Evolutionary conservation across 495 filamentous ascomycete genomes (phyloP).

Genomic region (Acidomyces sp.): DNA sequence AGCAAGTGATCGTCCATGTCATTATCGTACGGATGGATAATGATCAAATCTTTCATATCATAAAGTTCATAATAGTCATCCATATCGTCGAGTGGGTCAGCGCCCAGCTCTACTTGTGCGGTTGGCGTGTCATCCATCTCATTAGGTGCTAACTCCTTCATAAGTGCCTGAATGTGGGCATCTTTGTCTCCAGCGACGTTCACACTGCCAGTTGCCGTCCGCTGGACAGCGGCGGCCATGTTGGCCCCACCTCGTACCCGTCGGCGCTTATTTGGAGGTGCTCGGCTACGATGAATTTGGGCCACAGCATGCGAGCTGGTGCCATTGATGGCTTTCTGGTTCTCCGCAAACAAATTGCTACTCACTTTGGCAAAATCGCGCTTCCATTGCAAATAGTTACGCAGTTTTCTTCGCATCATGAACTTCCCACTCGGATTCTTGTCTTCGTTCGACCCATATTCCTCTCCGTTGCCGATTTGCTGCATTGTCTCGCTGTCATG

Average conservation of each 20-base stretch:
- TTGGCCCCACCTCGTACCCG: constrained; percentile 72
- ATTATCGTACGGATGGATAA: constrained; percentile 85
- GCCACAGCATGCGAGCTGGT: constrained; percentile 36
- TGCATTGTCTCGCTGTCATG: constrained; percentile 25
- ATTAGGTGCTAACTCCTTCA: constrained; percentile 55
- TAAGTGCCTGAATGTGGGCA: constrained; percentile 52
- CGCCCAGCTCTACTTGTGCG: constrained; percentile 59
- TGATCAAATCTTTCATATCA: constrained; percentile 77
- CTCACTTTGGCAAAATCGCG: constrained; percentile 74
- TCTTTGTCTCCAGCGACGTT: constrained; percentile 71
- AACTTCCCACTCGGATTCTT: constrained; percentile 59
- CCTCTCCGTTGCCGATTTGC: constrained; percentile 15
- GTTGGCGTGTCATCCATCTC: constrained; percentile 40
- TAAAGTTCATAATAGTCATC: constrained; percentile 80
- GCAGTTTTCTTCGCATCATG: constrained; percentile 77
- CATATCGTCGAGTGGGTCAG: constrained; percentile 76
- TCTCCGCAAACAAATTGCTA: constrained; percentile 56
- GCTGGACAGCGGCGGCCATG: constrained; percentile 39
- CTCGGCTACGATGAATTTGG: constrained; percentile 43
- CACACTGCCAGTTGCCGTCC: constrained; percentile 53
- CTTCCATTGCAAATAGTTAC: constrained; percentile 90
- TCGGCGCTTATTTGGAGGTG: constrained; percentile 76
- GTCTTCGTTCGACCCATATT: constrained; percentile 23
- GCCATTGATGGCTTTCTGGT: constrained; percentile 64
- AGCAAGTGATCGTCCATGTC: constrained; percentile 93